Evolutionary conservation across 2,329 filamentous ascomycete genomes (phyloP).

Genomic region (Apiospora hydei): DNA sequence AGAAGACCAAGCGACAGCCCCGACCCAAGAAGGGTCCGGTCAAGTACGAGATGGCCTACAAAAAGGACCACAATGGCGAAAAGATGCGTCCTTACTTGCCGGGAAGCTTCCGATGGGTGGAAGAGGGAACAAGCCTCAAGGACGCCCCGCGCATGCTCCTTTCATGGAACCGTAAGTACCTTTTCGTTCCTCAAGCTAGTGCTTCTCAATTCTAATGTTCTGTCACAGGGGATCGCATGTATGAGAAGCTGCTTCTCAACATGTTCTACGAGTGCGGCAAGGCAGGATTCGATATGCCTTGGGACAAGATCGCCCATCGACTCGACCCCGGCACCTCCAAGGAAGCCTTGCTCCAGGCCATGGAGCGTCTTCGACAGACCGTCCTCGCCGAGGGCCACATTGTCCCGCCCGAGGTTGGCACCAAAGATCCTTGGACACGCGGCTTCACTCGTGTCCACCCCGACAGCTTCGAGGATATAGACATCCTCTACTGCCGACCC

Average conservation of each 20-base stretch:
- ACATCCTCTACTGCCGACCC: background rate
- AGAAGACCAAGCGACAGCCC: background rate
- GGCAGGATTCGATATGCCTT: background rate
- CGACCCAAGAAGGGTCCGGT: background rate
- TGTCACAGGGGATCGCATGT: background rate
- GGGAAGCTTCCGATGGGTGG: background rate
- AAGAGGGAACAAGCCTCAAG: too few species aligned
- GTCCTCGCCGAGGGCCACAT: background rate
- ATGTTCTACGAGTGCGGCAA: background rate
- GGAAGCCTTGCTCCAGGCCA: background rate
- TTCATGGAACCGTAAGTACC: background rate
- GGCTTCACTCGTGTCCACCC: background rate
- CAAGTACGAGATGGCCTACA: background rate
- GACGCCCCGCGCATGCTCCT: background rate
- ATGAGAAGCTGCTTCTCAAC: background rate
- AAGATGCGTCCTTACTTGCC: background rate
- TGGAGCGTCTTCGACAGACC: background rate
- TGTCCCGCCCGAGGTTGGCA: background rate
- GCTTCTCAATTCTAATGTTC: background rate
- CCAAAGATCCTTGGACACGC: background rate
- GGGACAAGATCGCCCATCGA: background rate
- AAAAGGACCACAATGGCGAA: too few species aligned
- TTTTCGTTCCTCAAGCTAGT: background rate
- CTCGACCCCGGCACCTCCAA: background rate
- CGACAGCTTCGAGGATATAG: background rate